Evolutionary conservation across 2,329 filamentous ascomycete genomes (phyloP).

Genomic region (Elsinoe arachidis): DNA sequence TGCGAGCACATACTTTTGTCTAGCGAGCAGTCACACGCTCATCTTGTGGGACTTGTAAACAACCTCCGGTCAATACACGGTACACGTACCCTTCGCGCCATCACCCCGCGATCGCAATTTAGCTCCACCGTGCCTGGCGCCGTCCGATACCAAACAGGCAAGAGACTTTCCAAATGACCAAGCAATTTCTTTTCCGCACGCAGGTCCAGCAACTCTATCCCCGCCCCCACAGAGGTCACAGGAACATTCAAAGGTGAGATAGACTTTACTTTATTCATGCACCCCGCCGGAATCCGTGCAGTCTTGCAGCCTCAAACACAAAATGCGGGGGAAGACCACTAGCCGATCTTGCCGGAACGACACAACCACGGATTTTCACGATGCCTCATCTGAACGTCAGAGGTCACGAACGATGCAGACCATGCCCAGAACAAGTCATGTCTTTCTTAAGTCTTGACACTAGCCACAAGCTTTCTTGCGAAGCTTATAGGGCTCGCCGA

Average conservation of each 20-base stretch:
- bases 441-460: not conserved
- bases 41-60: too few relatives aligned
- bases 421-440: not conserved
- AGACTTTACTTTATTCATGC: not conserved
- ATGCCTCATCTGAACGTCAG: not conserved
- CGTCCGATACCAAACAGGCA: not conserved
- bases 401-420: not conserved
- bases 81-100: not conserved
- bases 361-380: not conserved
- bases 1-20: too few relatives aligned
- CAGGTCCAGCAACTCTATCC: not conserved
- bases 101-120: not conserved
- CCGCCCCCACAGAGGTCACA: not conserved
- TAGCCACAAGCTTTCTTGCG: not conserved
- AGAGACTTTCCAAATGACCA: not conserved
- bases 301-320: not conserved
- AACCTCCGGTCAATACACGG: too few relatives aligned
- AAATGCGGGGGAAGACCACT: not conserved
- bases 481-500: not conserved
- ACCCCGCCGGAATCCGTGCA: not conserved
- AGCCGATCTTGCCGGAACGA: conserved; percentile 1
- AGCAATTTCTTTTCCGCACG: not conserved
- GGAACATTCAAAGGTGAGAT: not conserved
- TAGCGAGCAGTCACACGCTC: too few relatives aligned
- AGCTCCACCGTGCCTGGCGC: not conserved